phyloP scores from a whole-genome alignment of 2,329 filamentous ascomycete genomes.

The Emmonsia crescens region DNA sequence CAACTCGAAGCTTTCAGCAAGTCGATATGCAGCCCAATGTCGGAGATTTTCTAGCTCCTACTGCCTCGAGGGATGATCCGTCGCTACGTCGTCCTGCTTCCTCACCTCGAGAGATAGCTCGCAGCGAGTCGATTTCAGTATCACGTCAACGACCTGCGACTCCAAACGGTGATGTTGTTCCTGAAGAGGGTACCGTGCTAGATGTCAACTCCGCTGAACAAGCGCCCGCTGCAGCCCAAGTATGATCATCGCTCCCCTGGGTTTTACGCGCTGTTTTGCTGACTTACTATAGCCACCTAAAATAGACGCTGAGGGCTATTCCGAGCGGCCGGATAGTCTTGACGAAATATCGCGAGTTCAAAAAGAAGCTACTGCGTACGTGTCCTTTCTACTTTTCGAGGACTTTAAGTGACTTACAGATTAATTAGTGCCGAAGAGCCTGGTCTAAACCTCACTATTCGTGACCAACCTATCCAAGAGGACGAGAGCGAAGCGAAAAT shows the following conservation, averaged over 20 bases:
- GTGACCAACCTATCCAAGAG: conserved; percentile 40
- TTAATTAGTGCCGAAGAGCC: conserved; percentile 30
- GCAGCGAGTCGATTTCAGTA: neutral
- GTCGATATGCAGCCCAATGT: conserved; percentile 17
- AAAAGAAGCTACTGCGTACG: conserved; percentile 33
- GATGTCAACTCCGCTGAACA: neutral
- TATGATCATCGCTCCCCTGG: neutral
- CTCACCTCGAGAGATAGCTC: conserved; percentile 1
- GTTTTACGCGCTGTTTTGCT: neutral
- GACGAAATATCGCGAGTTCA: conserved; percentile 37
- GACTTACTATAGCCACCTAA: conserved; percentile 15
- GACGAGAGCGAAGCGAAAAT: conserved; percentile 40
- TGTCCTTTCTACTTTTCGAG: neutral
- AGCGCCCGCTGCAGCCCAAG: neutral
- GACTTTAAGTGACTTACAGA: conserved; percentile 11
- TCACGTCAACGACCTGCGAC: neutral
- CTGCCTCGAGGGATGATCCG: conserved; percentile 11
- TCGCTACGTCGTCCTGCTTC: conserved; percentile 8
- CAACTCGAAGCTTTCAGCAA: conserved; percentile 19
- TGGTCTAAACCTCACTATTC: conserved; percentile 37
- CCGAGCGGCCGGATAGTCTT: conserved; percentile 29
- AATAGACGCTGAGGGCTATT: conserved; percentile 32
- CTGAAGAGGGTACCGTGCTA: neutral
- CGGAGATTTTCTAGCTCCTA: conserved; percentile 17
- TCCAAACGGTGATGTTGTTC: neutral